Conservation (phyloP, 1,284 basidiomycete genomes). For the Grifola frondosa region DNA sequence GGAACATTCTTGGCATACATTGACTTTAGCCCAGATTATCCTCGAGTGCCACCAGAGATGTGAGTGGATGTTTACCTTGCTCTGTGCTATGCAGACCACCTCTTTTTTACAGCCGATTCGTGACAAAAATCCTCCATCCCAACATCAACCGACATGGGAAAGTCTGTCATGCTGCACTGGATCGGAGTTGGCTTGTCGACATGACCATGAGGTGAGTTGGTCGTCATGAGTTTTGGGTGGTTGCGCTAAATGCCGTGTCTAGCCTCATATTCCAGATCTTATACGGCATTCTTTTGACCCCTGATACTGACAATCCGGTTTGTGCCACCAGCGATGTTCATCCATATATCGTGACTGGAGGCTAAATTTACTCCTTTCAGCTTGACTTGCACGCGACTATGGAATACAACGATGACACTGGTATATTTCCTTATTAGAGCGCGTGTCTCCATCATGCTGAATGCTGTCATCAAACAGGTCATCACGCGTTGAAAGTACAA, state of each 20-base stretch:
- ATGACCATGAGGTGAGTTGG: constrained; percentile 13
- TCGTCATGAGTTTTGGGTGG: neutral
- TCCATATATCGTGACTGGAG: neutral
- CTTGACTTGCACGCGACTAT: constrained; percentile 14
- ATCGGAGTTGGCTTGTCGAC: constrained; percentile 12
- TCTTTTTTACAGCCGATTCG: constrained; percentile 5
- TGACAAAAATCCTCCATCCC: constrained; percentile 13
- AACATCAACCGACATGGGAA: constrained; percentile 14
- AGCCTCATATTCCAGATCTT: constrained; percentile 9
- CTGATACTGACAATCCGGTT: constrained; percentile 13
- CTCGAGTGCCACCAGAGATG: constrained; percentile 11
- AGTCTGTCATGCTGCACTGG: constrained; percentile 13
- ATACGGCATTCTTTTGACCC: constrained; percentile 11
- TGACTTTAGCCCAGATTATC: constrained; percentile 11
- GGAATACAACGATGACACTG: constrained; percentile 15
- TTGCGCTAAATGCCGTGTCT: neutral
- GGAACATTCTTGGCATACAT: constrained; percentile 12
- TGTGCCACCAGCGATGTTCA: no score
- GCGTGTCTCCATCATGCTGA: neutral
- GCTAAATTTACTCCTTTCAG: neutral
- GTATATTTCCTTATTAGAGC: neutral
- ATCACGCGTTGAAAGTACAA: constrained; percentile 11
- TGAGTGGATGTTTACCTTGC: neutral
- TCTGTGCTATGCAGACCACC: neutral
- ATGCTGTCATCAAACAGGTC: constrained; percentile 5